These are phyloP conservation scores for Thuidium tamariscinum DNA, from an alignment of 225 moss, liverwort and hornwort genomes.

Conservation along the genomic window DNA sequence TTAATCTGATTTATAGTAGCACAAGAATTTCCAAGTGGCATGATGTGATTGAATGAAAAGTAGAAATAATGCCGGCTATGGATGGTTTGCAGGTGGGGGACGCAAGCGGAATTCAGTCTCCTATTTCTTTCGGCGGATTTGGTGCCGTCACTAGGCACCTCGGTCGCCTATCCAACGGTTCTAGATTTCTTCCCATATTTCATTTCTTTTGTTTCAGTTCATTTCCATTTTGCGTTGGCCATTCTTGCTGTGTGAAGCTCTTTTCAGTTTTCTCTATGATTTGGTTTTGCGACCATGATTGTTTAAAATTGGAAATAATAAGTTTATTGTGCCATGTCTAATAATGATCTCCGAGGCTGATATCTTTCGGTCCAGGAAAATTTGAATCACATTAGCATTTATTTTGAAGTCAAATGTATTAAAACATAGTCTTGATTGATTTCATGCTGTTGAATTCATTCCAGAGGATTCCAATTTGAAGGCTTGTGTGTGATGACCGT, in stretches of 20 bases:
- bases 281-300: neutral
- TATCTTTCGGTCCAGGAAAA: neutral
- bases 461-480: neutral
- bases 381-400: neutral
- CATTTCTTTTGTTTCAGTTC: neutral
- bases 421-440: neutral
- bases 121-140: conserved; percentile 96
- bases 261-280: neutral
- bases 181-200: neutral
- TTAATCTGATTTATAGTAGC: neutral
- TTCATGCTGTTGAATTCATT: neutral
- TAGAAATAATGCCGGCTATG: neutral
- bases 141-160: conserved; percentile 82
- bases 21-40: neutral
- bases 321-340: neutral
- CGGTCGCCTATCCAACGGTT: conserved; percentile 66
- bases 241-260: neutral
- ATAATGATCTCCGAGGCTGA: neutral
- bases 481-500: neutral
- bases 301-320: too few relatives aligned
- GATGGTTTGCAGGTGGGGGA: conserved; percentile 65
- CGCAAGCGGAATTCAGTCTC: conserved; percentile 97
- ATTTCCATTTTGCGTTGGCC: neutral
- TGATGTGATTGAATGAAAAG: neutral
- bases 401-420: neutral